Evolutionary conservation across 2,329 filamentous ascomycete genomes (phyloP), one percentile per base, ranked within the genome.

Genomic region (Colletotrichum kahawae): DNA sequence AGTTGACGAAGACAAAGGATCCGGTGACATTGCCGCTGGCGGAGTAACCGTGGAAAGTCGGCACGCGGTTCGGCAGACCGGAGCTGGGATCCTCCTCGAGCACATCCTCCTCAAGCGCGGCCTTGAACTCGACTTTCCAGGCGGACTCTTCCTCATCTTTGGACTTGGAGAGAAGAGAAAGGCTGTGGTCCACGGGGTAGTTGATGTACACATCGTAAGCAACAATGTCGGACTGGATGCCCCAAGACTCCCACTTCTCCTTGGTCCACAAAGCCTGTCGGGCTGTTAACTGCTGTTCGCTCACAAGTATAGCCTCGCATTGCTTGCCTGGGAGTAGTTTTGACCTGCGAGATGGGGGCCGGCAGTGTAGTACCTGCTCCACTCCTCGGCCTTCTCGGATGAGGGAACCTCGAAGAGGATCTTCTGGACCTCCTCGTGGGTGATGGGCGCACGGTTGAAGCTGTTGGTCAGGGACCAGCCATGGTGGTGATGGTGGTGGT

Each of bases 21-120:
- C 92, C 95, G 0, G 96, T 98, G 63, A 97, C 96, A 82, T 98
- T 98, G 33, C 96, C 96, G 75, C 89, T 96, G 6, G 95, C 95
- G 5, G 95, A 98, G 84, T 98, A 98, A 68, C 96, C 97, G 81
- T 98, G 96, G 86, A 98, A 98, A 0, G 94, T 96, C 1, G 96
- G 95, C 29, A 98, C 90, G 34, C 95, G 89, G 79, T 95, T 90
- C 12, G 90, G 84, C 60, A 95, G 87, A 27, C 92, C 90, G 21
- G 92, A 95, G 0, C 95, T 97, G 4, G 92, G 90, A 82, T 99
- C 97, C 67, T 98, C 93, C 0, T 95, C 89, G 7, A 98, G 86
- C 3, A 96, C 89, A 81, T 98, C 95, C 83, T 99, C 97, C 79
- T 94, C 92, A 54, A 98, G 85, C 2, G 91, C 93, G 1, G 96